Conservation (phyloP, 2,329 filamentous ascomycete species). For the Monilinia laxa region DNA sequence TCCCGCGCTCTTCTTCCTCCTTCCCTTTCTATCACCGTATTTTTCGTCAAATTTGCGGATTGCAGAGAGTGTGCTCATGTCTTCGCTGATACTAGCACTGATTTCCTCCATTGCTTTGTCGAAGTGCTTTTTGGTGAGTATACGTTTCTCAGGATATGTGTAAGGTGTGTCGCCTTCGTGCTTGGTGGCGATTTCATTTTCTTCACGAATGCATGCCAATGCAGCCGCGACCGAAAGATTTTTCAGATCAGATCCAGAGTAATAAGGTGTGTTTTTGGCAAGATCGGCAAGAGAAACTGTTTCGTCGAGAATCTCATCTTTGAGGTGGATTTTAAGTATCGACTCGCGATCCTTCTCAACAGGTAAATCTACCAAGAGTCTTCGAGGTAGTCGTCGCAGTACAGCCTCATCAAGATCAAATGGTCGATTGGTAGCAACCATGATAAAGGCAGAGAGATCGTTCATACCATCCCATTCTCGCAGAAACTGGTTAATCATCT, state of each 20-base stretch:
- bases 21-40: constrained; percentile 77
- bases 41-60: constrained; percentile 96
- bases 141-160: constrained; percentile 66
- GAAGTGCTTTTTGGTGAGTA: constrained; percentile 70
- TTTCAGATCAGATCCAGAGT: constrained; percentile 82
- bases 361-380: constrained; percentile 72
- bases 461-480: constrained; percentile 94
- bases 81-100: constrained; percentile 86
- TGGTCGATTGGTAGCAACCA: constrained; percentile 95
- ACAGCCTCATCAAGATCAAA: constrained; percentile 93
- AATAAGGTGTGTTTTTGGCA: constrained; percentile 68
- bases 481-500: constrained; percentile 94
- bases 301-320: constrained; percentile 61
- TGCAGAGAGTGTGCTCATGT: constrained; percentile 81
- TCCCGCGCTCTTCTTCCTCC: constrained; percentile 55
- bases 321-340: constrained; percentile 71
- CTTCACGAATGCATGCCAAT: constrained; percentile 75
- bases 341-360: constrained; percentile 62
- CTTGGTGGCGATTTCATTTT: constrained; percentile 49
- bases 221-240: constrained; percentile 79
- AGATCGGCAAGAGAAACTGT: constrained; percentile 62
- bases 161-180: constrained; percentile 44
- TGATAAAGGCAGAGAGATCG: constrained; percentile 85
- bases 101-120: constrained; percentile 85
- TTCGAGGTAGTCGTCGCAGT: constrained; percentile 70